phyloP scores from a whole-genome alignment of 495 filamentous ascomycete species.

The Gamarada debralockiae region DNA sequence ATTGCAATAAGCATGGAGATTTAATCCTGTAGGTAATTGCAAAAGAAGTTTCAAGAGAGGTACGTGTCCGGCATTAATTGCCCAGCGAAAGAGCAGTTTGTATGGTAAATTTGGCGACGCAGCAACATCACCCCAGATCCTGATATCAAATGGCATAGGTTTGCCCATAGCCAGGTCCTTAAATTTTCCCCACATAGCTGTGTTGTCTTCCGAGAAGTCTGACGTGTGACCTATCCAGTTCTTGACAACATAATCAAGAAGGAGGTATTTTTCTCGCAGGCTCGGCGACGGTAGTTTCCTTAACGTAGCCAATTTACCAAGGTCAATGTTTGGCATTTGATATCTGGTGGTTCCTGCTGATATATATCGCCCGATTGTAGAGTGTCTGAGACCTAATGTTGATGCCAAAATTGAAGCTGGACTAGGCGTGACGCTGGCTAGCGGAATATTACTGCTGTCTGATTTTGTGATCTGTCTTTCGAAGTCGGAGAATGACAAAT shows the following conservation, averaged over 20 bases:
- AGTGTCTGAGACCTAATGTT: background rate
- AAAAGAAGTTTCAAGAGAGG: background rate
- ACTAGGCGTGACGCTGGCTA: background rate
- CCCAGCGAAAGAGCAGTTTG: background rate
- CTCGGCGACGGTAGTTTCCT: background rate
- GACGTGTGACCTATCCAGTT: background rate
- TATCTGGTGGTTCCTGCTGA: background rate
- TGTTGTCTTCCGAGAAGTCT: background rate
- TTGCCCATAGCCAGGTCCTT: background rate
- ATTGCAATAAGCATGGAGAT: background rate
- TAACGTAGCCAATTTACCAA: background rate
- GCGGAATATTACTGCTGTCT: background rate
- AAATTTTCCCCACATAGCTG: background rate
- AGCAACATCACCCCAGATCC: background rate
- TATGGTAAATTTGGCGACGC: background rate
- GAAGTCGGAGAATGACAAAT: constrained; percentile 33
- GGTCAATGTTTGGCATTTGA: background rate
- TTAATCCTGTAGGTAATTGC: background rate
- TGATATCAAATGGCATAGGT: background rate
- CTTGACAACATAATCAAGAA: background rate
- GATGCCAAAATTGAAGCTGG: background rate
- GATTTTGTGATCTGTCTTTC: constrained; percentile 8
- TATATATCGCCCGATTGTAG: background rate
- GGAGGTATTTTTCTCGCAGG: background rate
- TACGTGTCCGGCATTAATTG: background rate